Percentiles rank a stretch among this genome's conserved stretches.
Evolutionary conservation across 768 basidiomycete species (phyloP).

Genomic region (Gyrodon lividus): DNA sequence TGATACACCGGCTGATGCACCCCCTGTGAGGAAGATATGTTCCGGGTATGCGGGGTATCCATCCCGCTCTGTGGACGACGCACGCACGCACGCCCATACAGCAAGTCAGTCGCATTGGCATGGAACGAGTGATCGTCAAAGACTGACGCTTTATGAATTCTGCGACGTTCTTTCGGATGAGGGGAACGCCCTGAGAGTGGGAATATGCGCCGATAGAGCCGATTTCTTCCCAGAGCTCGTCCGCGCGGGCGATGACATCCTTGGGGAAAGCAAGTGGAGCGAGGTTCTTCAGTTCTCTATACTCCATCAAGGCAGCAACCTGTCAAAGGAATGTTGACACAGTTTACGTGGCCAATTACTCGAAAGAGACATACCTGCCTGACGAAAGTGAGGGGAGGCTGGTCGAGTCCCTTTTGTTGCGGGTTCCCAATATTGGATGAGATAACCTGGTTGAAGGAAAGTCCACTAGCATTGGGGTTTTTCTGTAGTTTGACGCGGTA

Average conservation of each 20-base stretch:
- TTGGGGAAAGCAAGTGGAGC: constrained; percentile 78
- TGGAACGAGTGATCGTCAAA: background rate
- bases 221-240: constrained; percentile 77
- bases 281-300: constrained; percentile 77
- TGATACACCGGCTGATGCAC: constrained; percentile 93
- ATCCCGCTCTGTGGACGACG: constrained; percentile 66
- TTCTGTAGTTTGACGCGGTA: constrained; percentile 70
- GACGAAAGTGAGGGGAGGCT: constrained; percentile 88
- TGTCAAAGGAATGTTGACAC: constrained; percentile 29
- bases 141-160: constrained; percentile 80
- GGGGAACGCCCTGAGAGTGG: constrained; percentile 88
- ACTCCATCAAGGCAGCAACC: constrained; percentile 92
- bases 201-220: constrained; percentile 95
- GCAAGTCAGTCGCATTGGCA: constrained; percentile 5
- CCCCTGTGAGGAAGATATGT: constrained; percentile 92
- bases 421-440: constrained; percentile 98
- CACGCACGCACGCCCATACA: background rate
- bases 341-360: no score
- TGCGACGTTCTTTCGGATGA: constrained; percentile 86
- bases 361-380: constrained; percentile 90
- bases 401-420: constrained; percentile 92
- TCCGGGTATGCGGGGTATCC: constrained; percentile 80
- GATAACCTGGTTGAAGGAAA: constrained; percentile 89
- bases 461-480: constrained; percentile 39
- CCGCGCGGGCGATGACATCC: constrained; percentile 83